Conservation (phyloP, 192 early-diverging fungal species). For the Spizellomyces sp. region DNA sequence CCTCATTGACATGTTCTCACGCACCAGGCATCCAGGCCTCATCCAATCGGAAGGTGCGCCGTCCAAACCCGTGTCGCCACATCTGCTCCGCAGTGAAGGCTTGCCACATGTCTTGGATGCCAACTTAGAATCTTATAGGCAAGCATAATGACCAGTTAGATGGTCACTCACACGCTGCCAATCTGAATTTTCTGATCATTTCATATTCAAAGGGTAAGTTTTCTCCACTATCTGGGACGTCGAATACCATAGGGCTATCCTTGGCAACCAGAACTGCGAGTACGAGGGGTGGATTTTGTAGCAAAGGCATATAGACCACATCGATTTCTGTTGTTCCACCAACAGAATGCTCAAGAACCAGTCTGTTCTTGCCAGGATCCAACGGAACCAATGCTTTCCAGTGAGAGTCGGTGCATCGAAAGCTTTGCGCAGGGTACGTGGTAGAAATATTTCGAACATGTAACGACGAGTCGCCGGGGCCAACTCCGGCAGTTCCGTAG, state of each 20-base stretch:
- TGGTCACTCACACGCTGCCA: not conserved
- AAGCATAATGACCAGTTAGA: too few relatives aligned
- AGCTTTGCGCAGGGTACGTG: not conserved
- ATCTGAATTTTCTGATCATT: not conserved
- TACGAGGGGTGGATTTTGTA: not conserved
- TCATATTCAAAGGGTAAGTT: not conserved
- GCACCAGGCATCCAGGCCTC: constrained; percentile 55
- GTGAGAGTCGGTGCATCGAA: not conserved
- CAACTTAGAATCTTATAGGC: not conserved
- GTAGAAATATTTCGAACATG: not conserved
- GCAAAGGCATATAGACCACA: not conserved
- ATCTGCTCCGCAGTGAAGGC: constrained; percentile 73
- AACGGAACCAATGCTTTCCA: not conserved
- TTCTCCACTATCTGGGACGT: not conserved
- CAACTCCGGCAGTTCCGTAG: not conserved
- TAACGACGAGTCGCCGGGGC: not conserved
- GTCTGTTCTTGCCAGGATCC: not conserved
- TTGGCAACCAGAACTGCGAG: not conserved
- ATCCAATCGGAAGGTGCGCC: constrained; percentile 68
- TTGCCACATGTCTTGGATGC: constrained; percentile 69
- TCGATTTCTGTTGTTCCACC: not conserved
- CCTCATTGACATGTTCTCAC: not conserved
- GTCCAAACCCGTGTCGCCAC: constrained; percentile 67
- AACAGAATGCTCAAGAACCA: not conserved
- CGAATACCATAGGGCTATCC: not conserved